Conservation (phyloP, 2,329 filamentous ascomycete genomes). For the Dryadomyces sulphureus region DNA sequence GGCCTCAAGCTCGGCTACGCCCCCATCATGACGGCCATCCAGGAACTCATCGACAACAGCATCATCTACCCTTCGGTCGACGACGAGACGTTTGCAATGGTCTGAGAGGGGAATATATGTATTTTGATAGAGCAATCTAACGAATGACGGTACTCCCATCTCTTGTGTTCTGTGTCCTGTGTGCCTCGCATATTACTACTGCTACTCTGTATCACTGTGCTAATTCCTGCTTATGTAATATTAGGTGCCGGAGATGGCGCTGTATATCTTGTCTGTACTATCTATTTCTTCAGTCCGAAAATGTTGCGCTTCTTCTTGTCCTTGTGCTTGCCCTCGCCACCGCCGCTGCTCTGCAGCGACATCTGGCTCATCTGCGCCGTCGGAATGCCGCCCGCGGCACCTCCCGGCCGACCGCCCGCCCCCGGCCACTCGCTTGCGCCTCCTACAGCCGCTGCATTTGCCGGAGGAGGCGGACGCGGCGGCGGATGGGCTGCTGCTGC, state of each 20-base stretch:
- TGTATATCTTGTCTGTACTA: neutral
- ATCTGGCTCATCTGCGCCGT: slow-evolving; percentile 41
- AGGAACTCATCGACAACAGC: slow-evolving; percentile 62
- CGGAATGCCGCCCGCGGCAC: too few relatives aligned
- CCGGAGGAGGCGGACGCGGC: neutral
- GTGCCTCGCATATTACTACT: too few relatives aligned
- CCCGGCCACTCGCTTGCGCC: too few relatives aligned
- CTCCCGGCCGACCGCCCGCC: too few relatives aligned
- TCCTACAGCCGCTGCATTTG: too few relatives aligned
- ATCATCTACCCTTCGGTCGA: slow-evolving; percentile 84
- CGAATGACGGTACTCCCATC: too few relatives aligned
- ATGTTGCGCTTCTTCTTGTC: slow-evolving; percentile 22
- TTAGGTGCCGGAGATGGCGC: neutral
- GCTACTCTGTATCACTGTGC: too few relatives aligned
- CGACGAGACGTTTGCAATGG: slow-evolving; percentile 56
- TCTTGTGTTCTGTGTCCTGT: too few relatives aligned
- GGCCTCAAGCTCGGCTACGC: slow-evolving; percentile 48
- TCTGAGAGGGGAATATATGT: too few relatives aligned
- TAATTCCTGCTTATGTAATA: too few relatives aligned
- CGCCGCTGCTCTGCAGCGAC: slow-evolving; percentile 22
- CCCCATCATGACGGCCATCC: slow-evolving; percentile 63
- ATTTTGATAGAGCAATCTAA: neutral
- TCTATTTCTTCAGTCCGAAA: slow-evolving; percentile 19
- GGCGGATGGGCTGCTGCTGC: neutral
- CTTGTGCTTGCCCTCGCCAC: slow-evolving; percentile 29